Percentiles rank a stretch among this genome's conserved stretches.
These are phyloP conservation scores for Periglandula ipomoeae DNA, from an alignment of 2,329 filamentous ascomycete species.

Conservation along the genomic window DNA sequence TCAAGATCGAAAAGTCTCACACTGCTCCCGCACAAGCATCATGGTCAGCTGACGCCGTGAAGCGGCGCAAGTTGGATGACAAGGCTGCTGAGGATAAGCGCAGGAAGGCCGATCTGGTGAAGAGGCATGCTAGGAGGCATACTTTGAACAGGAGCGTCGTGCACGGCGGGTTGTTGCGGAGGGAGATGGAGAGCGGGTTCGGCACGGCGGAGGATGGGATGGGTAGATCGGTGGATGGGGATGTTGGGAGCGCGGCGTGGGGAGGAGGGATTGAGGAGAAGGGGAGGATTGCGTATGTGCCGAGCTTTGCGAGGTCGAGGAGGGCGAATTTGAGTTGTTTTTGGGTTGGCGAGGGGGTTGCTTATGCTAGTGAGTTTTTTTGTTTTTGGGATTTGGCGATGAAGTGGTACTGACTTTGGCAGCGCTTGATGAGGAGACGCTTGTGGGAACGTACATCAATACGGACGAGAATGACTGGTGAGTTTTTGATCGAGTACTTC, in stretches of 20 bases:
- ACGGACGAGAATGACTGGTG: constrained; percentile 34
- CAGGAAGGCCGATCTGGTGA: constrained; percentile 21
- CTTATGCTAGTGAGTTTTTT: constrained; percentile 33
- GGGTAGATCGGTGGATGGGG: constrained; percentile 15
- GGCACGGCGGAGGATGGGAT: constrained; percentile 11
- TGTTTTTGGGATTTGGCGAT: neutral
- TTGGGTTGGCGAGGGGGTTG: constrained; percentile 31
- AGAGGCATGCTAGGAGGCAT: constrained; percentile 30
- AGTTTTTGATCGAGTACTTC: neutral
- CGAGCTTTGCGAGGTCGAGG: constrained; percentile 17
- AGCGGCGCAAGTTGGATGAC: constrained; percentile 41
- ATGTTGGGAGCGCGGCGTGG: constrained; percentile 26
- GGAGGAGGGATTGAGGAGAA: constrained; percentile 28
- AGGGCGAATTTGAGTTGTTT: constrained; percentile 30
- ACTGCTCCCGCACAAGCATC: constrained; percentile 38
- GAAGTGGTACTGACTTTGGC: constrained; percentile 1
- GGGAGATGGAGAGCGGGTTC: constrained; percentile 16
- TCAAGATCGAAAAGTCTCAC: constrained; percentile 53
- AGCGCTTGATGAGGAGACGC: constrained; percentile 25
- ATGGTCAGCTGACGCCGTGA: constrained; percentile 52
- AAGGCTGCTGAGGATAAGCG: constrained; percentile 22
- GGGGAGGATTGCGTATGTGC: constrained; percentile 28
- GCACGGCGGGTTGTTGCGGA: constrained; percentile 15
- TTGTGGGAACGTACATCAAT: constrained; percentile 33
- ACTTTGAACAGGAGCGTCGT: constrained; percentile 26